Base-by-base conservation (phyloP, 2,329 filamentous ascomycete species). In the Nigrograna mackinnonii region DNA sequence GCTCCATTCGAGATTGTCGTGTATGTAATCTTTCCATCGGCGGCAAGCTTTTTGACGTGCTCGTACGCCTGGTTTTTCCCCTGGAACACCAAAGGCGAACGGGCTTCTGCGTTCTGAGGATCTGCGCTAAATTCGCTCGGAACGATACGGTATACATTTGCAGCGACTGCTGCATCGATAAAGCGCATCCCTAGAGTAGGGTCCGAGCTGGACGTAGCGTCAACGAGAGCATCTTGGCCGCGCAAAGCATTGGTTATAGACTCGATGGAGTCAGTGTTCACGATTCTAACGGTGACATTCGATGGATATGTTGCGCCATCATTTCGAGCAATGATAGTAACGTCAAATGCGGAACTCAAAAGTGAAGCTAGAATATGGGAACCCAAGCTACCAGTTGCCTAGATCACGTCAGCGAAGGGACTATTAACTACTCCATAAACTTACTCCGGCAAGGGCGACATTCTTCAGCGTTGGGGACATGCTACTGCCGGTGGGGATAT, bases 221-320 rank as follows among this genome's bases (percentile, higher is more conserved):
- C 64, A 19, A 83, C 60, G 22, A 83, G 64, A 1, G 76, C 80
- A 39, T 83, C 79, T 37, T 79, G 72, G 22, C 73, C 75, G 16
- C 67, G 48, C 18, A 84, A 68, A 4, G 73, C 74, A 2, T 66
- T 47, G n/a, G 30, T 20, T 21, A 26, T 39, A 13, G 21, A 22
- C 17, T 33, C 9, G 16, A 33, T 17, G 18, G 31, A 33, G 31
- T 33, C 16, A 7, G 16, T 9, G 16, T 33, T 17, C 11, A 17
- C 31, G 16, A 33, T 17, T 17, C 18, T 33, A 17, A 33, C 16
- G 7, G 31, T 11, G 9, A 33, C 31, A 7, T 17, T 17, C 9
- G 7, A 11, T 9, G 31, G 31, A 17, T n/a, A 9, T 9, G 31
- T 11, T 7, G 7, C 9, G 16, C 16, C 16, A 7, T 9, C 16